phyloP scores from a whole-genome alignment of 306 rosid species.

The Castanopsis chinensis region DNA sequence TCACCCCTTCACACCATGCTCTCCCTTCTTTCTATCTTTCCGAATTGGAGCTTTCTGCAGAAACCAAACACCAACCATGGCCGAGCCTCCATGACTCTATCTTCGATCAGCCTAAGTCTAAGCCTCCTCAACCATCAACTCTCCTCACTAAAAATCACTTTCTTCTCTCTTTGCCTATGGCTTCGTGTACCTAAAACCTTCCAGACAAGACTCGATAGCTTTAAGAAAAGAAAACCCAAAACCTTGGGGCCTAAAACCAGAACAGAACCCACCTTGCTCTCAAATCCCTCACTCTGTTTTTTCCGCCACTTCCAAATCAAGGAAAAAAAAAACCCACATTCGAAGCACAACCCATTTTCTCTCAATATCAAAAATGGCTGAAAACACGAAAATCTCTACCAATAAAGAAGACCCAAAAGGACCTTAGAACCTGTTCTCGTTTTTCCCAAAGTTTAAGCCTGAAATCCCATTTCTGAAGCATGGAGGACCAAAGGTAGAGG shows the following conservation, averaged over 20 bases:
- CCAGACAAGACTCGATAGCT: background rate
- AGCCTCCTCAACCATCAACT: no score
- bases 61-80: no score
- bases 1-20: no score
- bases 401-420: slow-evolving; percentile 25
- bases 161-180: no score
- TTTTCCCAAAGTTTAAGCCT: slow-evolving; percentile 50
- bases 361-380: slow-evolving; percentile 35
- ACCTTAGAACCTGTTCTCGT: slow-evolving; percentile 30
- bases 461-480: slow-evolving; percentile 54
- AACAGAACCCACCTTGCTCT: no score
- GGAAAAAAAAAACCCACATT: background rate
- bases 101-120: no score
- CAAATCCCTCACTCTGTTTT: slow-evolving; percentile 1
- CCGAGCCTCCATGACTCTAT: no score
- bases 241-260: no score
- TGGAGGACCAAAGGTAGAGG: background rate
- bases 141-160: no score
- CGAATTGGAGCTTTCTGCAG: no score
- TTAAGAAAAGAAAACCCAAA: background rate
- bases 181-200: no score
- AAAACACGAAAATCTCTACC: slow-evolving; percentile 34
- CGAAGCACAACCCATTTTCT: background rate
- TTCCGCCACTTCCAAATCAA: slow-evolving; percentile 41
- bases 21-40: no score